Evolutionary conservation across 345 rosid genomes (phyloP), one percentile per base, ranked within the genome.

Genomic region (Pelargonium nanum): DNA sequence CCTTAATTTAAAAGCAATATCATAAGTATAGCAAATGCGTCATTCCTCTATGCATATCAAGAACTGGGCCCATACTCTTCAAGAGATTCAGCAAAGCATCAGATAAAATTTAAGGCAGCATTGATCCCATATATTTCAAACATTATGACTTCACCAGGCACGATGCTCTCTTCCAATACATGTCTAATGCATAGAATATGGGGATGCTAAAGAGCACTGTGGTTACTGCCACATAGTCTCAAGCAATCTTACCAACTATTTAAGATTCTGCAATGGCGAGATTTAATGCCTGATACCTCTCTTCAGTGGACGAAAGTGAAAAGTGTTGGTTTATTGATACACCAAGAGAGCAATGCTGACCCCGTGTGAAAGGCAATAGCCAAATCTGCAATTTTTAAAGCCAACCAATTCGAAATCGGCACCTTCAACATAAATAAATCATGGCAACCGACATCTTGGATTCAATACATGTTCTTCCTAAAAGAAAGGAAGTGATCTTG

Each of bases 361-460:
- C 85, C 90, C 91, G 78, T 63, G 83, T 80, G 82, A 75, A 81
- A 80, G 85, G 85, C 75, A 82, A 74, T 72, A 67, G 85, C 89
- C 86, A 80, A 72, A 88, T 92, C 98, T 91, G 98, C 98, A 91
- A 80, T 86, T 91, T 88, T 80, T 83, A 40, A 91, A 91, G 89
- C 85, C 94, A 91, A 86, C 96, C 90, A 91, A 75, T 80, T 85
- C 89, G 84, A 78, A 85, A 85, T 88, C 65, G 91, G 81, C 92
- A 88, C 89, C 80, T 86, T 83, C 78, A 83, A 80, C 75, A 83
- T 70, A 70, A 74, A 83, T 68, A 83, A 82, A 88, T 68, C 74
- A 88, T 75, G 88, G 92, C 85, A 88, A 83, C 87, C 78, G 80
- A 78, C 85, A 79, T 82, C 79, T 77, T 72, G 80, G 89, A 75